A percentile compares a stretch with the other conserved stretches of the same genome.
These are phyloP conservation scores for Calendula officinalis DNA, from an alignment of 129 eudicot species.

Conservation along the genomic window DNA sequence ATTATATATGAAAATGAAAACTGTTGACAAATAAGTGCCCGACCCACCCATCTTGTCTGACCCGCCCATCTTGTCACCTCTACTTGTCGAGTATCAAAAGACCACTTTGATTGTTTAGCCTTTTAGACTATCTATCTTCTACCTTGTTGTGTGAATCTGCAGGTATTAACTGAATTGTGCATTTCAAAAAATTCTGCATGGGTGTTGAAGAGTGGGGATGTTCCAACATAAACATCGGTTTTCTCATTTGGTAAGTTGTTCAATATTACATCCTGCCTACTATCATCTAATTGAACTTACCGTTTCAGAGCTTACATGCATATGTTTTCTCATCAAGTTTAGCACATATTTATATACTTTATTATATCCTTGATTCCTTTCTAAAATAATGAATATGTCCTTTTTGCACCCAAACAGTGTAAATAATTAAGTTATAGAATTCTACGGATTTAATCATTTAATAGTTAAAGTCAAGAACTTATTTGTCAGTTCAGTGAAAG, in stretches of 20 bases:
- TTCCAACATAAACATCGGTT: slow-evolving; percentile 27
- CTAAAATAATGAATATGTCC: too few species aligned
- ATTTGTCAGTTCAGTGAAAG: too few species aligned
- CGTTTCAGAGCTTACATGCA: neutral
- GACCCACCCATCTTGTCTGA: neutral
- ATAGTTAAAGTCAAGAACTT: too few species aligned
- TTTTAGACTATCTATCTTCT: neutral
- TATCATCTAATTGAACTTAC: neutral
- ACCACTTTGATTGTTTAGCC: slow-evolving; percentile 1
- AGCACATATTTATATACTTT: too few species aligned
- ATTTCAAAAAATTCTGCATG: slow-evolving; percentile 50
- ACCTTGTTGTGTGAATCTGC: slow-evolving; percentile 28
- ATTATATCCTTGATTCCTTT: too few species aligned
- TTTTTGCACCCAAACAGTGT: too few species aligned
- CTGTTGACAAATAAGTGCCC: too few species aligned
- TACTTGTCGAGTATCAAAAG: neutral
- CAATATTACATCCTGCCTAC: neutral
- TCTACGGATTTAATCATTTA: too few species aligned
- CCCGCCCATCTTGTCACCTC: neutral
- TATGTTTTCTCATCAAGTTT: neutral
- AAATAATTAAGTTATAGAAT: too few species aligned
- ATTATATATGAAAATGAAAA: too few species aligned
- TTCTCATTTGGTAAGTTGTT: slow-evolving; percentile 16
- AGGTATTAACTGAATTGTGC: slow-evolving; percentile 64
- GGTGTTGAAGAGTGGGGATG: slow-evolving; percentile 63